These are phyloP conservation scores for Brassica carinata DNA, from an alignment of 345 rosid species.

Conservation along the genomic window DNA sequence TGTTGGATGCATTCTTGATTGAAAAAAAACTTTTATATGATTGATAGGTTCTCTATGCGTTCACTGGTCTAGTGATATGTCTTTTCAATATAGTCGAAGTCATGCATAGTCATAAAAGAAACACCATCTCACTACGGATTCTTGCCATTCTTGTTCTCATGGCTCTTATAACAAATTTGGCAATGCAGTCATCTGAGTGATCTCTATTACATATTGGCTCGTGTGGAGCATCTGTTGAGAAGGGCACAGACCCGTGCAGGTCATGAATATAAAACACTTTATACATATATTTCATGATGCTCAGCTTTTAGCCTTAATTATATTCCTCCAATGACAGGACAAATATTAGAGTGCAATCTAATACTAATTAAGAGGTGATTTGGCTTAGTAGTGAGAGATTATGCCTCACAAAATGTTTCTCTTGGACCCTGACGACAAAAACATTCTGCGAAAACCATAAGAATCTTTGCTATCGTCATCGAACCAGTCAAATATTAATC, in stretches of 20 bases:
- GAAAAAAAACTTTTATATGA: background rate
- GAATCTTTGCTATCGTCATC: constrained; percentile 23
- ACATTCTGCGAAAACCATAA: constrained; percentile 10
- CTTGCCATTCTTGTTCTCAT: constrained; percentile 30
- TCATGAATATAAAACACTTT: constrained; percentile 20
- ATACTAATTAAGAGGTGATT: constrained; percentile 7
- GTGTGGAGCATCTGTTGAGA: constrained; percentile 30
- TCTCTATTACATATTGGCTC: constrained; percentile 18
- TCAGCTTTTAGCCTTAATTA: constrained; percentile 27
- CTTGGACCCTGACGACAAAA: constrained; percentile 4
- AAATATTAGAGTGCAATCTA: constrained; percentile 21
- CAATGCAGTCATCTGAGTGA: background rate
- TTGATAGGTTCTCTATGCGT: constrained; percentile 23
- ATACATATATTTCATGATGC: constrained; percentile 28
- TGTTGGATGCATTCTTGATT: constrained; percentile 36
- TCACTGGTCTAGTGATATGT: constrained; percentile 26
- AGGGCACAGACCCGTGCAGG: constrained; percentile 10
- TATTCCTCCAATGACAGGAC: constrained; percentile 26
- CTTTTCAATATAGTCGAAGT: constrained; percentile 22
- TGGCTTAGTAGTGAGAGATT: constrained; percentile 26
- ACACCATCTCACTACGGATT: constrained; percentile 21
- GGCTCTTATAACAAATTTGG: constrained; percentile 32
- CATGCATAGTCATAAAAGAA: constrained; percentile 14
- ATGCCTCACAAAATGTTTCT: constrained; percentile 17
- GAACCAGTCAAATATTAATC: constrained; percentile 16